Evolutionary conservation across 352 stramenopile species (phyloP).

Genomic region (Elongisporangium undulatum): DNA sequence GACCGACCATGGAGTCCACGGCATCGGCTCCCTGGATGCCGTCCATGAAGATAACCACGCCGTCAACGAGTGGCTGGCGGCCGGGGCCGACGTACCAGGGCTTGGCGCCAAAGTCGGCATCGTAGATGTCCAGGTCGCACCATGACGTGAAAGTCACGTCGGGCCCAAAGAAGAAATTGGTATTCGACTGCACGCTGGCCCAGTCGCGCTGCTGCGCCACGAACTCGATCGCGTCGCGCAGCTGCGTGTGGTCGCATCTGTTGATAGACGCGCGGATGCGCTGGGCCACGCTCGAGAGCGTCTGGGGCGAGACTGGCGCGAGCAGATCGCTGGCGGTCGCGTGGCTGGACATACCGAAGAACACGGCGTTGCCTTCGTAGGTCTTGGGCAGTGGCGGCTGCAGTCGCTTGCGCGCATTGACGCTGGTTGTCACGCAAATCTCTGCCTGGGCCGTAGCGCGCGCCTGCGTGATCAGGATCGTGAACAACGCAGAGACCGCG

Average conservation of each 20-base stretch:
- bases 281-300: constrained; percentile 19
- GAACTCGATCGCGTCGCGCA: constrained; percentile 52
- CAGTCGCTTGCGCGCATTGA: constrained; percentile 45
- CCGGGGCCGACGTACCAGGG: constrained; percentile 7
- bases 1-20: constrained; percentile 2
- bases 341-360: constrained; percentile 43
- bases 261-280: constrained; percentile 43
- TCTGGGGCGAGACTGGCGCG: constrained; percentile 6
- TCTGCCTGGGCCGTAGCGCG: constrained; percentile 29
- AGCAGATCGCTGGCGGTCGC: constrained; percentile 15
- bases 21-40: not conserved
- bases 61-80: constrained; percentile 2
- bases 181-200: constrained; percentile 27
- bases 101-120: constrained; percentile 26
- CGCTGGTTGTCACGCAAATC: constrained; percentile 38
- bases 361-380: constrained; percentile 50
- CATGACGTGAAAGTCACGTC: constrained; percentile 65
- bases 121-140: constrained; percentile 57
- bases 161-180: constrained; percentile 40
- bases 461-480: constrained; percentile 39
- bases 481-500: constrained; percentile 43
- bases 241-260: constrained; percentile 24
- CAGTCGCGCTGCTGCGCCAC: constrained; percentile 23
- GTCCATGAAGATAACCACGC: constrained; percentile 14
- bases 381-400: constrained; percentile 33